phyloP scores from a whole-genome alignment of 495 filamentous ascomycete genomes.

The Trichoderma orchidacearum region DNA sequence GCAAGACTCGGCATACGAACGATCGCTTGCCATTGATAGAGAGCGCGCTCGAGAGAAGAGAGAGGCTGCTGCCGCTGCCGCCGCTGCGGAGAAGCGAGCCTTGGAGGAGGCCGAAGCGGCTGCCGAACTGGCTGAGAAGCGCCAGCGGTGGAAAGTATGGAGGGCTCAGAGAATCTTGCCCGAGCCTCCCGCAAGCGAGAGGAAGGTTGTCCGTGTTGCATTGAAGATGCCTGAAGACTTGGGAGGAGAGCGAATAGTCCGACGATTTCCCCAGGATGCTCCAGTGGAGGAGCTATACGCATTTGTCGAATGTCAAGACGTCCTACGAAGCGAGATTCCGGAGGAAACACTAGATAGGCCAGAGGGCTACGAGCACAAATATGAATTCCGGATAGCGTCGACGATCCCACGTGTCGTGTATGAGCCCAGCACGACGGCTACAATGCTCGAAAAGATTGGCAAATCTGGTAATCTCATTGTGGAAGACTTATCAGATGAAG shows the following conservation, averaged over 20 bases:
- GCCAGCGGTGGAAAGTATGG: conserved; percentile 69
- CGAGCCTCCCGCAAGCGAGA: conserved; percentile 52
- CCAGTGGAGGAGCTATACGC: conserved; percentile 85
- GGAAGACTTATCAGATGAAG: conserved; percentile 32
- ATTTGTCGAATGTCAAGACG: conserved; percentile 84
- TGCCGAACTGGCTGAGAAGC: conserved; percentile 39
- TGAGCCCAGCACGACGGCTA: conserved; percentile 47
- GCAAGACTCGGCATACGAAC: conserved; percentile 86
- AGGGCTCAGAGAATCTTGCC: conserved; percentile 48
- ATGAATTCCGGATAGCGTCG: conserved; percentile 66
- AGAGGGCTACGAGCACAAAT: conserved; percentile 59
- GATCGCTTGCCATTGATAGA: conserved; percentile 73
- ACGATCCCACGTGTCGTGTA: conserved; percentile 72
- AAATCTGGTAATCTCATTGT: conserved; percentile 81
- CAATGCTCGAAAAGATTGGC: conserved; percentile 59
- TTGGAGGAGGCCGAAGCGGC: conserved; percentile 49
- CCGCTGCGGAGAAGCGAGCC: conserved; percentile 39
- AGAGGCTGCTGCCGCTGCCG: conserved; percentile 59
- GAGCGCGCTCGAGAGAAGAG: conserved; percentile 60
- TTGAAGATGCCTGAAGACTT: conserved; percentile 63
- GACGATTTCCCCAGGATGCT: conserved; percentile 51
- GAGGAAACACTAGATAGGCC: conserved; percentile 36
- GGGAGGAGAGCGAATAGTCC: conserved; percentile 46
- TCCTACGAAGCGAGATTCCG: conserved; percentile 25
- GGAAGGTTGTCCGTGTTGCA: conserved; percentile 66